Evolutionary conservation across 1,139 yeast genomes (phyloP), one percentile per base, ranked within the genome.

Genomic region (Blastobotrys serpentis): DNA sequence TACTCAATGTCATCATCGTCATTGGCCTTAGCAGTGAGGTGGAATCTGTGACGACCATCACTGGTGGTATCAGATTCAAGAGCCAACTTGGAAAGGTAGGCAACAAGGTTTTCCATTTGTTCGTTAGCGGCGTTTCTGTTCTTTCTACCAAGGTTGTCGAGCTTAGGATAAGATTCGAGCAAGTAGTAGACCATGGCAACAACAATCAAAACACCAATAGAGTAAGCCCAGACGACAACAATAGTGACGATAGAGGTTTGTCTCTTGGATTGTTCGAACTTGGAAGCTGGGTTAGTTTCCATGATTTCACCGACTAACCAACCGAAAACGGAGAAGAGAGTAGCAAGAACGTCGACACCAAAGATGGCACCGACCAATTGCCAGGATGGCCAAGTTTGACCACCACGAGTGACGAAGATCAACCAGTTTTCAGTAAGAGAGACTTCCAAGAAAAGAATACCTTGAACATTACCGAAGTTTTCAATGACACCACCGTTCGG

Each of bases 361-460:
- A 86, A 77, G 67, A 87, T 95, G 66, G 96, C 96, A 79, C 94
- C 95, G 65, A 90, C 69, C 75, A 87, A 83, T 80, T 87, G 95
- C 95, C 95, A 87, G 46, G 95, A 86, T 78, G 96, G 96, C 95
- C 95, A 86, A 90, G 87, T 86, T 69, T 94, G 94, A 78, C 95
- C 95, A 71, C 95, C 95, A 36, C 87, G 80, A 64, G 87, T 82
- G 63, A 82, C 77, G 79, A 82, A 82, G 73, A 82, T 82, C 68
- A 82, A 78, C 87, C 87, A 82, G 77, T 82, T 82, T 75, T 82
- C 87, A 67, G 87, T 81, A 64, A 82, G 80, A 46, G 87, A 79
- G 66, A 82, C 80, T 73, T 82, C 84, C 68, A 82, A 77, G 79
- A 82, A 82, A 65, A 82, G 74, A 60, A 82, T 74, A 72, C 84